Percentiles rank a stretch among this genome's conserved stretches.
These are phyloP conservation scores for Paragyromitra xinjiangensis DNA, from an alignment of 495 filamentous ascomycete species.

Conservation along the genomic window DNA sequence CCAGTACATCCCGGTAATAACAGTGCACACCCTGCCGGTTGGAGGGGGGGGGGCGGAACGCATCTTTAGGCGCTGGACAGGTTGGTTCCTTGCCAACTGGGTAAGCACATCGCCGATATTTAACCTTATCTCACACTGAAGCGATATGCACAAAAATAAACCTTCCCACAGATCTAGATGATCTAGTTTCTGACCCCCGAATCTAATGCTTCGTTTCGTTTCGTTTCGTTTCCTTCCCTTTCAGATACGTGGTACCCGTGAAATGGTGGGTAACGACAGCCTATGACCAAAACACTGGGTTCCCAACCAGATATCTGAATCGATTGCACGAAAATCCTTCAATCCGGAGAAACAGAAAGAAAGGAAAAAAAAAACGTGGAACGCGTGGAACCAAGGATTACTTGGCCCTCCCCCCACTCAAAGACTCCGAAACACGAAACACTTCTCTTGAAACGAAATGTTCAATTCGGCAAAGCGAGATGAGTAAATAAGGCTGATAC, in stretches of 20 bases:
- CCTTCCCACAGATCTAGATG: conserved; percentile 11
- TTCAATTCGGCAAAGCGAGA: not conserved
- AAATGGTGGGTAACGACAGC: not conserved
- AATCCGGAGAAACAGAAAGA: too few relatives aligned
- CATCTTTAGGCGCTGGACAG: not conserved
- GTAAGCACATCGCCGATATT: conserved; percentile 6
- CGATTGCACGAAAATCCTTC: not conserved
- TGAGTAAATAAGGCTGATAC: conserved; percentile 6
- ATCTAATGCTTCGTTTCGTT: not conserved
- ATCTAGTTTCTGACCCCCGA: not conserved
- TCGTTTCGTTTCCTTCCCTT: not conserved
- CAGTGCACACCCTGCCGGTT: not conserved
- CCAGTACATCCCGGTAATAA: conserved; percentile 3
- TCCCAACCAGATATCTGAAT: not conserved
- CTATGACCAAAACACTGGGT: conserved; percentile 4
- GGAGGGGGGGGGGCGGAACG: not conserved
- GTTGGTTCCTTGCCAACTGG: not conserved
- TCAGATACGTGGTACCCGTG: conserved; percentile 3
- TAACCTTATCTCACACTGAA: conserved; percentile 16
- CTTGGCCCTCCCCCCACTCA: not conserved
- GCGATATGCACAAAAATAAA: conserved; percentile 16
- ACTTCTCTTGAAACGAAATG: conserved; percentile 5
- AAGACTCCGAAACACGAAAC: conserved; percentile 1
- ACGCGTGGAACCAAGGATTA: not conserved
- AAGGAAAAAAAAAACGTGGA: not conserved